A percentile compares a stretch with the other conserved stretches of the same genome.
Conservation (phyloP, 1,284 basidiomycete species). For the Xerocomus amazonicus region DNA sequence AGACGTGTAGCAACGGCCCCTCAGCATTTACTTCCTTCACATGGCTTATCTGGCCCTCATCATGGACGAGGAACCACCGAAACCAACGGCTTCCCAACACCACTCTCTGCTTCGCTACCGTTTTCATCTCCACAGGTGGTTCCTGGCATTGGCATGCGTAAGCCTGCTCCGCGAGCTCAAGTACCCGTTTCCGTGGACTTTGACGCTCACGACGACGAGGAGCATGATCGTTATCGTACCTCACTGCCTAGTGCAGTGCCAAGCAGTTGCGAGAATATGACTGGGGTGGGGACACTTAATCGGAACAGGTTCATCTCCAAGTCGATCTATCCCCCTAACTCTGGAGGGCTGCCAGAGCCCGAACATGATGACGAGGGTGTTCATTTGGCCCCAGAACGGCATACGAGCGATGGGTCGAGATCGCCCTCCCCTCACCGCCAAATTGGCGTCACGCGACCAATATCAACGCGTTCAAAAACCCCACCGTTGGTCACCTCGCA, state of each 20-base stretch:
- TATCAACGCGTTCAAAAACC: slow-evolving; percentile 34
- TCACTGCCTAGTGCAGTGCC: slow-evolving; percentile 51
- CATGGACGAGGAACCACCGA: slow-evolving; percentile 22
- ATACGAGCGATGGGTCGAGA: slow-evolving; percentile 15
- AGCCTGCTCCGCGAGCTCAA: slow-evolving; percentile 58
- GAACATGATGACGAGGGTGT: slow-evolving; percentile 16
- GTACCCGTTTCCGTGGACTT: slow-evolving; percentile 56
- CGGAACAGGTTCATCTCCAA: slow-evolving; percentile 29
- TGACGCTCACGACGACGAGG: slow-evolving; percentile 37
- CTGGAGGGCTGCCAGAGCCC: slow-evolving; percentile 9
- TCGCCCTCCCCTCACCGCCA: slow-evolving; percentile 32
- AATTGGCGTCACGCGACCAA: slow-evolving; percentile 25
- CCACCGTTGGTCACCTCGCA: slow-evolving; percentile 33
- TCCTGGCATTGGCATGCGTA: slow-evolving; percentile 41
- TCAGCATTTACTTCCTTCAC: slow-evolving; percentile 25
- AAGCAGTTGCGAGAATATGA: slow-evolving; percentile 52
- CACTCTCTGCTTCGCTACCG: slow-evolving; percentile 18
- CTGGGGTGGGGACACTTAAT: slow-evolving; percentile 53
- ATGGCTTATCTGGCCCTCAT: slow-evolving; percentile 18
- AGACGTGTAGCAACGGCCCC: slow-evolving; percentile 31
- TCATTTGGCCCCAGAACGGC: slow-evolving; percentile 15
- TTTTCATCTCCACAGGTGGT: slow-evolving; percentile 24
- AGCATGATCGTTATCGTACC: slow-evolving; percentile 36
- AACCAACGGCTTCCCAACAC: slow-evolving; percentile 19
- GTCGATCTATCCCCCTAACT: slow-evolving; percentile 7